A percentile compares a stretch with the other conserved stretches of the same genome.
Evolutionary conservation across 192 early-diverging fungal species (phyloP).

Genomic region (Mortierella alpina): DNA sequence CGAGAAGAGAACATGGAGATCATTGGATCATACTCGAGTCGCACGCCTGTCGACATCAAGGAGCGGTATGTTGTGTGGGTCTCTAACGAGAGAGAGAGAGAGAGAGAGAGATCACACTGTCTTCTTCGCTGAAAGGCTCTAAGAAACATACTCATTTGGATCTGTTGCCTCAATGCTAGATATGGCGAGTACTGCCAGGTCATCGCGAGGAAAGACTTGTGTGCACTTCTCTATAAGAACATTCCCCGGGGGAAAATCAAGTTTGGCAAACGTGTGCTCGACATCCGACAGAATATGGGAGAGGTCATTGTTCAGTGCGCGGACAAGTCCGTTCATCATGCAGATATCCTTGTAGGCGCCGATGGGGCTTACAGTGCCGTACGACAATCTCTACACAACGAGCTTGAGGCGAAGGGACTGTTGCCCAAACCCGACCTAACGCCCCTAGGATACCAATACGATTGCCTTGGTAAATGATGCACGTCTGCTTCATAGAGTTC

Average conservation of each 20-base stretch:
- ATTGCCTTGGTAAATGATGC: constrained; percentile 24
- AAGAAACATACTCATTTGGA: no score
- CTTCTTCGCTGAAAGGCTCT: no score
- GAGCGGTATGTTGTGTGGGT: constrained; percentile 16
- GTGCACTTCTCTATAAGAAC: constrained; percentile 9
- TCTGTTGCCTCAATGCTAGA: background rate
- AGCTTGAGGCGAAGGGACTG: constrained; percentile 8
- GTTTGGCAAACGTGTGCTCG: constrained; percentile 37
- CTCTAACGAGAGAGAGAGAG: no score
- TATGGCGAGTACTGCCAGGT: constrained; percentile 37
- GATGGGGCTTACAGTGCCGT: constrained; percentile 33
- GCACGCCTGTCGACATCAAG: constrained; percentile 25
- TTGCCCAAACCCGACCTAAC: constrained; percentile 20
- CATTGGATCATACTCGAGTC: constrained; percentile 19
- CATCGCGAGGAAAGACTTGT: constrained; percentile 31
- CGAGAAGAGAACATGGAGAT: constrained; percentile 18
- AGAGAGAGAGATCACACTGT: no score
- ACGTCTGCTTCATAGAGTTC: background rate
- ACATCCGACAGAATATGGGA: constrained; percentile 29
- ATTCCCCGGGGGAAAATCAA: constrained; percentile 25
- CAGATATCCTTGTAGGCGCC: constrained; percentile 21
- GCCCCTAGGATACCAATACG: constrained; percentile 34
- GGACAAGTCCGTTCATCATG: constrained; percentile 26
- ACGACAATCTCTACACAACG: constrained; percentile 24
- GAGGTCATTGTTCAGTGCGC: constrained; percentile 33